These are phyloP conservation scores for Boletus subluridellus DNA, from an alignment of 1,284 basidiomycete genomes.

Conservation along the genomic window DNA sequence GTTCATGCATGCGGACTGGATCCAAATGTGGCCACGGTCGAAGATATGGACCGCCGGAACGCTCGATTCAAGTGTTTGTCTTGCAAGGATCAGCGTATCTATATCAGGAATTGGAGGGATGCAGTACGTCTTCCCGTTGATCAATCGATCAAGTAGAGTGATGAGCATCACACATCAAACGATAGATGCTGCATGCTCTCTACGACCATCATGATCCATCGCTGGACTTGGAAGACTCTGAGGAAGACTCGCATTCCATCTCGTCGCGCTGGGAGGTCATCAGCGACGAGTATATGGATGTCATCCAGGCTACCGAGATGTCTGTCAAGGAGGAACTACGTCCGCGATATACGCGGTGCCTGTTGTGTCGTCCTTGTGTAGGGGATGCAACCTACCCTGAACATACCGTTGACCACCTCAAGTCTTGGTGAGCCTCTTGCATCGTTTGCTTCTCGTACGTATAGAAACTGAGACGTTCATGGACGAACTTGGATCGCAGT, in stretches of 20 bases:
- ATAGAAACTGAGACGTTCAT: background rate
- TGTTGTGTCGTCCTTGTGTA: background rate
- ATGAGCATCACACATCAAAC: background rate
- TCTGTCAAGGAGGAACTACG: background rate
- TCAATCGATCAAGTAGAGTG: background rate
- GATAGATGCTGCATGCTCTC: background rate
- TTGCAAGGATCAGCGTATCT: background rate
- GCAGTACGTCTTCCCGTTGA: constrained; percentile 2
- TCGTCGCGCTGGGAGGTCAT: background rate
- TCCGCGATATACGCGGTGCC: background rate
- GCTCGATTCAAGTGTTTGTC: constrained; percentile 5
- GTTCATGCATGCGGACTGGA: constrained; percentile 19
- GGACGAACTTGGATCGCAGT: background rate
- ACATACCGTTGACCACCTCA: background rate
- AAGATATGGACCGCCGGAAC: constrained; percentile 20
- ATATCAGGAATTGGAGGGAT: background rate
- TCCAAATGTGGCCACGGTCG: constrained; percentile 17
- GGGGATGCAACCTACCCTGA: background rate
- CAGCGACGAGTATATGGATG: background rate
- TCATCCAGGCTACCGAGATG: background rate
- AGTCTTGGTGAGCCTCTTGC: background rate
- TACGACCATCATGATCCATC: too few species aligned
- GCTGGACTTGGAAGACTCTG: too few species aligned
- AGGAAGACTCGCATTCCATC: too few species aligned
- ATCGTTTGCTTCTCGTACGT: too few species aligned